These are phyloP conservation scores for Geosmithia morbida DNA, from an alignment of 2,329 filamentous ascomycete genomes.

Conservation along the genomic window DNA sequence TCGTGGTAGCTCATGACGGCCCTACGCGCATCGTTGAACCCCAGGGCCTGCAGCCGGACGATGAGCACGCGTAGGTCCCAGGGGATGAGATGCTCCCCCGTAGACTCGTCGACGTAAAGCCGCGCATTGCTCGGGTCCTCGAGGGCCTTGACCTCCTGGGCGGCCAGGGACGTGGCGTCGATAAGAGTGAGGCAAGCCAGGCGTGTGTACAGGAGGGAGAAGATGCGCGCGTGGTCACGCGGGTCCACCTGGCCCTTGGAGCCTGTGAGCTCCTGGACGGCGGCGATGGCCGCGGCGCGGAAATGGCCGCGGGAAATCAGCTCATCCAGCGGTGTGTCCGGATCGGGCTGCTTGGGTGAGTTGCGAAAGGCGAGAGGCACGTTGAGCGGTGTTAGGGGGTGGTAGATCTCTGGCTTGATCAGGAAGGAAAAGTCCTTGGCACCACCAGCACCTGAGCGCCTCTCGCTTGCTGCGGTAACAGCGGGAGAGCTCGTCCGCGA, in stretches of 20 bases:
- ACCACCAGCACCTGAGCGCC: slow-evolving; percentile 6
- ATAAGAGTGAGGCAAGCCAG: slow-evolving; percentile 72
- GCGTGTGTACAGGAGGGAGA: slow-evolving; percentile 66
- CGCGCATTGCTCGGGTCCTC: slow-evolving; percentile 43
- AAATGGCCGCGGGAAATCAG: slow-evolving; percentile 66
- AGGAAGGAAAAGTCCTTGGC: slow-evolving; percentile 67
- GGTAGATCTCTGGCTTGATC: slow-evolving; percentile 68
- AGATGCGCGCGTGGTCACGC: slow-evolving; percentile 50
- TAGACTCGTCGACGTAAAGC: slow-evolving; percentile 40
- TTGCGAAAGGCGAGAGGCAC: slow-evolving; percentile 54
- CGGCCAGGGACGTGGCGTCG: slow-evolving; percentile 54
- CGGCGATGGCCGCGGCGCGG: slow-evolving; percentile 59
- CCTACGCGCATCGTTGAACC: slow-evolving; percentile 70
- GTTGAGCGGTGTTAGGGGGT: slow-evolving; percentile 54
- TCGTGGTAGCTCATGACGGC: slow-evolving; percentile 88
- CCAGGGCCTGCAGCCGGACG: slow-evolving; percentile 72
- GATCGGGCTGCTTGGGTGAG: slow-evolving; percentile 46
- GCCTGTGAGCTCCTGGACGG: slow-evolving; percentile 45
- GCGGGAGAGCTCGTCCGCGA: slow-evolving; percentile 11
- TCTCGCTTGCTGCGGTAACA: slow-evolving; percentile 9
- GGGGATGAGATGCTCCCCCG: slow-evolving; percentile 55
- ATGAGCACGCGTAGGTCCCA: slow-evolving; percentile 78
- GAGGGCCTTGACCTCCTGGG: slow-evolving; percentile 49
- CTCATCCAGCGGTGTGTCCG: slow-evolving; percentile 49
- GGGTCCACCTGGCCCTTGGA: slow-evolving; percentile 25